Percentiles rank a stretch among this genome's conserved stretches.
These are phyloP conservation scores for Paramecium octaurelia DNA, from an alignment of 73 alveolate genomes.

Conservation along the genomic window DNA sequence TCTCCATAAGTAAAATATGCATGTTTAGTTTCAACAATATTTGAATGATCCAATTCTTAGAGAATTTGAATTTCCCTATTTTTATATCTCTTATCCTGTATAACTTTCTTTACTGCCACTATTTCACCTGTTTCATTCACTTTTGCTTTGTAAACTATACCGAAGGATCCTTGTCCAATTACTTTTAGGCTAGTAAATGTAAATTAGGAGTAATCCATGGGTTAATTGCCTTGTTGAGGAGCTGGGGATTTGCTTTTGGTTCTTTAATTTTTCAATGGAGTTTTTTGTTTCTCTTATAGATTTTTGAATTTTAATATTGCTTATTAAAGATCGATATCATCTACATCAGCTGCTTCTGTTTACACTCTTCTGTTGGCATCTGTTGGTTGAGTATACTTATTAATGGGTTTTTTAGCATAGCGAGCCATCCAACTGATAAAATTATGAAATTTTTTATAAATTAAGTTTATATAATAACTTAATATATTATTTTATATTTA, in stretches of 20 bases:
- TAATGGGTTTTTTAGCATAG: constrained; percentile 42
- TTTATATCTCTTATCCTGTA: constrained; percentile 88
- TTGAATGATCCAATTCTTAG: constrained; percentile 89
- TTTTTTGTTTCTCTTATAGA: constrained; percentile 15
- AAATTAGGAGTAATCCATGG: background rate
- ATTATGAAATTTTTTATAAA: background rate
- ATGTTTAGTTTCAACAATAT: constrained; percentile 79
- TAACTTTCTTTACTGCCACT: constrained; percentile 87
- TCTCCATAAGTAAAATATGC: constrained; percentile 88
- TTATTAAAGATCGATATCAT: constrained; percentile 12
- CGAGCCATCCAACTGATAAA: constrained; percentile 36
- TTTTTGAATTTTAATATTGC: constrained; percentile 43
- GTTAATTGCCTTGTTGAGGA: background rate
- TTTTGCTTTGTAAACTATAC: constrained; percentile 79
- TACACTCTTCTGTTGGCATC: constrained; percentile 47
- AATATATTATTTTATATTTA: background rate
- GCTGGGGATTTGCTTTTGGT: constrained; percentile 34
- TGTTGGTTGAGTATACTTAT: background rate
- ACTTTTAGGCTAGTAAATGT: constrained; percentile 60
- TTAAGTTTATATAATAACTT: background rate
- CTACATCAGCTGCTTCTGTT: constrained; percentile 46
- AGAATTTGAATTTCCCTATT: constrained; percentile 88
- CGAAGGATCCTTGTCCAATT: constrained; percentile 84
- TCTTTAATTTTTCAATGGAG: constrained; percentile 1
- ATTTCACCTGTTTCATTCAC: constrained; percentile 85